Conservation (phyloP, 2,329 filamentous ascomycete genomes). For the Xylaria sp. region DNA sequence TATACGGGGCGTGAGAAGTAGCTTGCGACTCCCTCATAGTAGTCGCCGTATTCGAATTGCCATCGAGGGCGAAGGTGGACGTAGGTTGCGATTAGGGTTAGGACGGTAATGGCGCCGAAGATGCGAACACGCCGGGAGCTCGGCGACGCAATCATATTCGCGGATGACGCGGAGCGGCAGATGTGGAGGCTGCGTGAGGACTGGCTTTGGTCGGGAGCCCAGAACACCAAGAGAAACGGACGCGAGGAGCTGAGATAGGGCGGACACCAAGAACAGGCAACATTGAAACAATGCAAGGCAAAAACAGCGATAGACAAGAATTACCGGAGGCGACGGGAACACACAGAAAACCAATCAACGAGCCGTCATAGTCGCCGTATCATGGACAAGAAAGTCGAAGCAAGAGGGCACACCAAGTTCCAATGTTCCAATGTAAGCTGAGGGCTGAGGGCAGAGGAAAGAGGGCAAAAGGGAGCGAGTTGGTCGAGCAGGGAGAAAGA, state of each 20-base stretch:
- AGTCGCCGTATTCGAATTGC: slow-evolving; percentile 39
- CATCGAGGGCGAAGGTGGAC: slow-evolving; percentile 37
- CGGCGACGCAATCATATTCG: slow-evolving; percentile 39
- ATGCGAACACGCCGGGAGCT: slow-evolving; percentile 40
- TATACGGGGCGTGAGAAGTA: slow-evolving; percentile 41
- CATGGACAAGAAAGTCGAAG: slow-evolving; percentile 4
- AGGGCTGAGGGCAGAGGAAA: not conserved
- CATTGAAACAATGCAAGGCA: slow-evolving; percentile 18
- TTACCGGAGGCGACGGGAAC: not conserved
- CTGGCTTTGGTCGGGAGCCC: not conserved
- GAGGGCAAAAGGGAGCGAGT: not conserved
- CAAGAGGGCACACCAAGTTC: not conserved
- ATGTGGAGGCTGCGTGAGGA: not conserved
- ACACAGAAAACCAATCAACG: not conserved
- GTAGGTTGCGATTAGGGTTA: slow-evolving; percentile 35
- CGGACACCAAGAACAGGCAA: slow-evolving; percentile 12
- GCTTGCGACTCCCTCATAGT: slow-evolving; percentile 38
- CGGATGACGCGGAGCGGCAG: not conserved
- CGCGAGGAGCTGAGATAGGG: not conserved
- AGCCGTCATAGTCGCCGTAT: slow-evolving; percentile 6
- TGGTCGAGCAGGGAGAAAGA: not conserved
- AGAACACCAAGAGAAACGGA: not conserved
- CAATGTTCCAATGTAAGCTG: not conserved
- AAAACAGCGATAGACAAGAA: slow-evolving; percentile 16
- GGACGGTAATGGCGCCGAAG: slow-evolving; percentile 34